Base-by-base conservation (phyloP, 2,329 filamentous ascomycete species). In the Lasiodiplodia theobromae region DNA sequence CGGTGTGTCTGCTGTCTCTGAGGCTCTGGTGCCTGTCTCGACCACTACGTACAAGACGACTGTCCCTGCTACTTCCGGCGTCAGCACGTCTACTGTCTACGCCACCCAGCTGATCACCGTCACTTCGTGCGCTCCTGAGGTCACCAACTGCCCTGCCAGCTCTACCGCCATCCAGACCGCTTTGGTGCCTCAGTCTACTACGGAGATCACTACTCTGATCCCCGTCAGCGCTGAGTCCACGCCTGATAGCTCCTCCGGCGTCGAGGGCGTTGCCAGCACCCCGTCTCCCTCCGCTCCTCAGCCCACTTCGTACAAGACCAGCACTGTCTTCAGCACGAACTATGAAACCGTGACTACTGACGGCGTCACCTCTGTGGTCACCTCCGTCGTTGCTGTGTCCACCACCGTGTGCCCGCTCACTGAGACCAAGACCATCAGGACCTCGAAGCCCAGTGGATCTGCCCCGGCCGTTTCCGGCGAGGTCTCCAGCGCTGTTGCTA, bases 381-480 rank as follows among this genome's bases (percentile, higher is more conserved):
- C 65, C 31, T 44, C 44, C 12, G 54, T 67, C 31, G 44, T 67
- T 21, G 28, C 65, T 10, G 31, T 67, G 2, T 60, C 65, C 4
- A 67, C 65, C 12, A 67, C 65, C n/a, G 56, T 67, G 21, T 67
- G 82, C 81, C 79, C 82, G 11, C 75, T 73, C 28, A 71, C 73
- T 49, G 72, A 71, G 25, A 65, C 79, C 23, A 69, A 76, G 52
- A 68, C 74, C 31, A 73, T 77, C 12, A 25, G 21, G 10, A 64
- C 44, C 44, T 64, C 60, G 28, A 28, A 47, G 21, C 21, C 60
- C 4, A 28, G 4, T 10, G 34, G 18, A 5, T 28, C 56, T 25
- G 38, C 37, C 18, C 56, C 56, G 10, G 38, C 56, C 11, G 63
- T 56, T 34, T 53, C 47, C 31, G 62, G 62, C 25, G 56, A 60